Percentiles rank a stretch among this genome's conserved stretches.
These are phyloP conservation scores for Neonectria coccinea DNA, from an alignment of 2,329 filamentous ascomycete species.

Conservation along the genomic window DNA sequence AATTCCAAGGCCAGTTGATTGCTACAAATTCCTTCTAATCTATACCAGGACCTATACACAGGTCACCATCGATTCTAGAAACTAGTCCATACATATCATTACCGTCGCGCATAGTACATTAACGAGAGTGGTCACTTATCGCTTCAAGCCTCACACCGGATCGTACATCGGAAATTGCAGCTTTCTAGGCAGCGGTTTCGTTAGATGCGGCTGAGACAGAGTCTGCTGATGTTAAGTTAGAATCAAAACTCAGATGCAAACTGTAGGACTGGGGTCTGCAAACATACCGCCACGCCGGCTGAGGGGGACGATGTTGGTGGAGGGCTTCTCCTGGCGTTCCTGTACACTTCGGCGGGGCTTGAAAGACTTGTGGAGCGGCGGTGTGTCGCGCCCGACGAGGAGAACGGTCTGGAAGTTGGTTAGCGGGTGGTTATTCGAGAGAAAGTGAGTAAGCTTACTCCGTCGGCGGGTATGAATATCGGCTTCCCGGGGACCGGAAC, in stretches of 20 bases:
- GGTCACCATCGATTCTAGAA: background rate
- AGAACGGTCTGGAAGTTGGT: background rate
- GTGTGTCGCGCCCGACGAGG: background rate
- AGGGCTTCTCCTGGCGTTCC: background rate
- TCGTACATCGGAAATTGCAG: background rate
- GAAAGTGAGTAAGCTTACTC: background rate
- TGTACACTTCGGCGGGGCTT: background rate
- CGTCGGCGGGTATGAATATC: conserved; percentile 16
- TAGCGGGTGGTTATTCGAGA: background rate
- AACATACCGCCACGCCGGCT: background rate
- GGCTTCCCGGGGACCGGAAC: conserved; percentile 7
- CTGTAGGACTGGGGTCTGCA: too few relatives aligned
- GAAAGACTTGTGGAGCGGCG: background rate
- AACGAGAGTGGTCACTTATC: background rate
- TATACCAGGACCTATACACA: background rate
- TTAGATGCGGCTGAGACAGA: background rate
- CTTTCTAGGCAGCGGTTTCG: background rate
- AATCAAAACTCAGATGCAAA: too few relatives aligned
- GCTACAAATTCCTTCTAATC: conserved; percentile 1
- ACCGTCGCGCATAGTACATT: background rate
- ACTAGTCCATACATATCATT: background rate
- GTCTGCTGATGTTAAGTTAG: background rate
- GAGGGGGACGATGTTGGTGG: background rate
- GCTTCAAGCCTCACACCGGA: background rate
- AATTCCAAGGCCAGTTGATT: background rate